Percentiles rank a stretch among this genome's conserved stretches.
Evolutionary conservation across 2,329 filamentous ascomycete species (phyloP).

Genomic region (Lasiodiplodia sp.): DNA sequence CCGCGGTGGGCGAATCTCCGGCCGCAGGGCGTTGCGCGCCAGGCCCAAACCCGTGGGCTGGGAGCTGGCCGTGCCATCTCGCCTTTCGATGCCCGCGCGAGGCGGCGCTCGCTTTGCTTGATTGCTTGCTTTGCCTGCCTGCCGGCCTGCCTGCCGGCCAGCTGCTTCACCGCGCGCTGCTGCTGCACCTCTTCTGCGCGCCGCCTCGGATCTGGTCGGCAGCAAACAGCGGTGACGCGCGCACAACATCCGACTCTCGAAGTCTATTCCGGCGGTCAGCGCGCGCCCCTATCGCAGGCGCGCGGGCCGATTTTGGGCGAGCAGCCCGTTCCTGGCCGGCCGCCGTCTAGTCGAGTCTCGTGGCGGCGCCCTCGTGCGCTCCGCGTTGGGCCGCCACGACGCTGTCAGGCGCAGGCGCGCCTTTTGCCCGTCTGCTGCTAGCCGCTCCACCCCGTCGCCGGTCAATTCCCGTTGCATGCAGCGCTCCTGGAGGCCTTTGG

Average conservation of each 20-base stretch:
- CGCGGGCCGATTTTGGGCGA: conserved; percentile 26
- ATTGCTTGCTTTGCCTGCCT: too few relatives aligned
- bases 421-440: conserved; percentile 20
- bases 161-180: too few relatives aligned
- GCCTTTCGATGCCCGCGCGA: conserved; percentile 16
- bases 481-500: conserved; percentile 23
- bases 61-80: conserved; percentile 21
- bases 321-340: conserved; percentile 21
- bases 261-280: conserved; percentile 27
- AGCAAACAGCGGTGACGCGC: conserved; percentile 27
- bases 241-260: conserved; percentile 27
- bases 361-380: conserved; percentile 20
- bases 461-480: conserved; percentile 24
- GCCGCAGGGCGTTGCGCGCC: conserved; percentile 22
- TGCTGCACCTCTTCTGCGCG: neutral
- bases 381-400: conserved; percentile 6
- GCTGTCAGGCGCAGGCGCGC: conserved; percentile 18
- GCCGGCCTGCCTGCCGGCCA: too few relatives aligned
- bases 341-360: conserved; percentile 10
- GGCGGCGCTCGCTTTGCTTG: neutral
- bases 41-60: conserved; percentile 21
- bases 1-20: conserved; percentile 25
- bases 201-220: conserved; percentile 20
- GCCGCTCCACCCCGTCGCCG: conserved; percentile 17
- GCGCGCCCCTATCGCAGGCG: conserved; percentile 23